A percentile compares a stretch with the other conserved stretches of the same genome.
These are phyloP conservation scores for Myriosclerotinia duriaeana DNA, from an alignment of 2,329 filamentous ascomycete species.

Conservation along the genomic window DNA sequence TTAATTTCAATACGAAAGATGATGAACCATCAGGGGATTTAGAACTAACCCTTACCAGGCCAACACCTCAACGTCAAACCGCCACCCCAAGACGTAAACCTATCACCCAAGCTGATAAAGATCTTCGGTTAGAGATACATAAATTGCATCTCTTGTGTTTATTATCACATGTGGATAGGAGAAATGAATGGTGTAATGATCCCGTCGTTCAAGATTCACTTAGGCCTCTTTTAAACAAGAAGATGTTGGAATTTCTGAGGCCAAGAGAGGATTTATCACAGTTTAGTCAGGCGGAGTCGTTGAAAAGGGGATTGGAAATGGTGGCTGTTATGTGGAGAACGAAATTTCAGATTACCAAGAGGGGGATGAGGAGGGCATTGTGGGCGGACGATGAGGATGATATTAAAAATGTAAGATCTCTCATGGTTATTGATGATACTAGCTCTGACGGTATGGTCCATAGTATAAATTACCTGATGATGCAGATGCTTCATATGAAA, in stretches of 20 bases:
- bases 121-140: constrained; percentile 70
- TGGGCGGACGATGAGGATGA: constrained; percentile 72
- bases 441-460: constrained; percentile 29
- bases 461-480: constrained; percentile 33
- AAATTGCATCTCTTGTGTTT: constrained; percentile 84
- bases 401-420: constrained; percentile 53
- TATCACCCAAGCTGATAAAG: constrained; percentile 54
- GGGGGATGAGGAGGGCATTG: constrained; percentile 66
- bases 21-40: constrained; percentile 38
- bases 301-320: constrained; percentile 76
- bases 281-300: constrained; percentile 71
- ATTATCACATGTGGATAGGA: constrained; percentile 70
- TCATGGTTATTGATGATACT: not conserved
- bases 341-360: constrained; percentile 68
- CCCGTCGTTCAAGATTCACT: constrained; percentile 64
- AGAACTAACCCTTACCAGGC: constrained; percentile 40
- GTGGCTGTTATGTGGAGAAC: constrained; percentile 65
- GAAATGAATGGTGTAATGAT: constrained; percentile 91
- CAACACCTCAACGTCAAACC: constrained; percentile 26
- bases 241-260: constrained; percentile 65
- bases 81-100: constrained; percentile 45
- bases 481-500: constrained; percentile 67
- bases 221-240: constrained; percentile 62
- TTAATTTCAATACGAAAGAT: constrained; percentile 45
- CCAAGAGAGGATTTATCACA: constrained; percentile 67